Conservation (phyloP, 192 early-diverging fungal genomes). For the Helicostylum pulchrum region DNA sequence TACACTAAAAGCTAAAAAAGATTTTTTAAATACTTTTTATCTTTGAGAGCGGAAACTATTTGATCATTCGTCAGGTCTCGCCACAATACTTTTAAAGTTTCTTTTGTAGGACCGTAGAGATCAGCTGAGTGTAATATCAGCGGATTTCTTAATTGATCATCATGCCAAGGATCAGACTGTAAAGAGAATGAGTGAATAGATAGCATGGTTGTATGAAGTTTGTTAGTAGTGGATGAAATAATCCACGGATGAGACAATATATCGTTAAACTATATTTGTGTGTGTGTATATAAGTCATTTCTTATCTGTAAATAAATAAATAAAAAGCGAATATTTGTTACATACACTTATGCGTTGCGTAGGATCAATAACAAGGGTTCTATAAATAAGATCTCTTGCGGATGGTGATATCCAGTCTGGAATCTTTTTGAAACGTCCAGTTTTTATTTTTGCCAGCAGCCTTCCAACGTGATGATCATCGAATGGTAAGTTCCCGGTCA, state of each 20-base stretch:
- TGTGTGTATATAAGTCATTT: neutral
- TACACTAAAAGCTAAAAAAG: neutral
- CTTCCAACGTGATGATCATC: conserved; percentile 73
- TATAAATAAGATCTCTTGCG: conserved; percentile 64
- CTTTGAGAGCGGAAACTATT: neutral
- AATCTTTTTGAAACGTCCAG: conserved; percentile 59
- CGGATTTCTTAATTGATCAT: conserved; percentile 3
- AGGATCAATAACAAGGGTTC: conserved; percentile 77
- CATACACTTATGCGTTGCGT: conserved; percentile 45
- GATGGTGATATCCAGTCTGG: conserved; percentile 61
- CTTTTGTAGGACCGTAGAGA: conserved; percentile 10
- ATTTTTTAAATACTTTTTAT: conserved; percentile 8
- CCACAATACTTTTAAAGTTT: conserved; percentile 27
- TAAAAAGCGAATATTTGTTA: conserved; percentile 3
- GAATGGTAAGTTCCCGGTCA: conserved; percentile 75
- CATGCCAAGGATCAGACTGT: neutral
- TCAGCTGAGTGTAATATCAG: conserved; percentile 6
- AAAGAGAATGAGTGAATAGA: neutral
- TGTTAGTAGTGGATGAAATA: neutral
- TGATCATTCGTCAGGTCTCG: conserved; percentile 2
- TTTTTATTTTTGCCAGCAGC: conserved; percentile 62
- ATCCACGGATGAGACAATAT: conserved; percentile 9
- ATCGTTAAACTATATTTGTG: neutral
- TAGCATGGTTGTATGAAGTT: neutral
- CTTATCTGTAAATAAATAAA: neutral